Base-by-base conservation (phyloP, 1,139 yeast genomes). In the Yamadazyma dendronema region DNA sequence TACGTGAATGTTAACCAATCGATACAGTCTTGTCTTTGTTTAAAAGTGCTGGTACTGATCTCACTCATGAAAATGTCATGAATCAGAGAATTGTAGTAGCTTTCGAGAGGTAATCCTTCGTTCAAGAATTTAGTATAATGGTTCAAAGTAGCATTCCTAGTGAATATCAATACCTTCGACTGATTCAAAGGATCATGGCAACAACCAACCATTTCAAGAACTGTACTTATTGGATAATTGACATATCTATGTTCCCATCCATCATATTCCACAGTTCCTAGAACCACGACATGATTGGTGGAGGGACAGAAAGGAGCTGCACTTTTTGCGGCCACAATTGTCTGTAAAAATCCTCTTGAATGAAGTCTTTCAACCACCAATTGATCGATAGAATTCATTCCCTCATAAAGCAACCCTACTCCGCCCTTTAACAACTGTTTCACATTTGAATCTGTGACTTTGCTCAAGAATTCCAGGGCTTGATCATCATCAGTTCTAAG, bases 1-100 rank as follows among this genome's bases (percentile, higher is more conserved):
- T 81, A 85, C 0, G 96, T 77, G 58, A 77, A 86, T 0, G 97
- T 85, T 29, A 94, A 55, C 94, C 96, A 87, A 52, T 90, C 97
- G 42, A 94, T 77, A 47, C 95, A 86, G 46, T 86, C 95, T 50
- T 90, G 97, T 52, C 86, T 79, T 4, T 77, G 69, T 35, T 69
- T 74, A 40, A 92, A 73, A n/a, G 81, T 67, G 2, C 77, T 70
- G 11, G 80, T 76, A 35, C 84, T 76, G 12, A 89, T 80, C 48
- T 89, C 97, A 29, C 78, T 75, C 30, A 85, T 60, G 33, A 92
- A 71, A 0, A 77, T 72, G 53, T 90, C 96, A 41, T 77, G 81
- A 13, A 89, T 50, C 31, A 65, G 61, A 10, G 67, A 59, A 36
- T 75, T 75, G 48, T 89, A 56, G 49, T 73, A 79, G 59, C 97